Conservation (phyloP, 495 filamentous ascomycete genomes). For the Hypoxylon trugodes region DNA sequence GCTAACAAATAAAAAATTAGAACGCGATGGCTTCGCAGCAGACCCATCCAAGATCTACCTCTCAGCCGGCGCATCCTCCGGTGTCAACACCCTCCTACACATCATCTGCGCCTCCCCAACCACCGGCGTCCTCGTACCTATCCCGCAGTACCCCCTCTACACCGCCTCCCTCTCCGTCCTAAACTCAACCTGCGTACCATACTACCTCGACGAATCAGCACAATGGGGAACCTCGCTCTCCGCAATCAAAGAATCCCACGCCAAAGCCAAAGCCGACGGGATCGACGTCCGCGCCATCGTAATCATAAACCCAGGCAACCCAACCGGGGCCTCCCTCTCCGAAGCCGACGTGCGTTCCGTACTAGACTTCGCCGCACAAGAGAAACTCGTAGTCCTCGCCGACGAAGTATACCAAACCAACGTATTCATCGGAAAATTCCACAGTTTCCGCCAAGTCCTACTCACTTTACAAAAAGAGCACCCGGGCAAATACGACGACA, state of each 20-base stretch:
- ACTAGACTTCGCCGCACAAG: slow-evolving; percentile 81
- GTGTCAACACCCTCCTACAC: slow-evolving; percentile 91
- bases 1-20: too few relatives aligned
- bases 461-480: slow-evolving; percentile 80
- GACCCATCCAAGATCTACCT: slow-evolving; percentile 83
- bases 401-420: slow-evolving; percentile 99
- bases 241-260: slow-evolving; percentile 74
- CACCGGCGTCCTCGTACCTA: slow-evolving; percentile 89
- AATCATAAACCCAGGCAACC: slow-evolving; percentile 98
- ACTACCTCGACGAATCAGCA: slow-evolving; percentile 85
- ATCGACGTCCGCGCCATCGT: slow-evolving; percentile 90
- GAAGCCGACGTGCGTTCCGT: slow-evolving; percentile 81
- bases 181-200: slow-evolving; percentile 87
- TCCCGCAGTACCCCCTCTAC: slow-evolving; percentile 97
- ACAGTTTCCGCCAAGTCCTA: slow-evolving; percentile 91
- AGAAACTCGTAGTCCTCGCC: slow-evolving; percentile 88
- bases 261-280: slow-evolving; percentile 74
- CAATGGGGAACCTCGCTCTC: slow-evolving; percentile 86
- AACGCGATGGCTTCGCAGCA: slow-evolving; percentile 85
- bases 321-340: slow-evolving; percentile 85
- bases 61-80: slow-evolving; percentile 88
- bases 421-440: slow-evolving; percentile 91
- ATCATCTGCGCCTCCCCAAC: slow-evolving; percentile 82
- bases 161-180: slow-evolving; percentile 90
- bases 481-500: slow-evolving; percentile 76